These are phyloP conservation scores for Apiotrichum siamense DNA, from an alignment of 1,284 basidiomycete species.

Conservation along the genomic window DNA sequence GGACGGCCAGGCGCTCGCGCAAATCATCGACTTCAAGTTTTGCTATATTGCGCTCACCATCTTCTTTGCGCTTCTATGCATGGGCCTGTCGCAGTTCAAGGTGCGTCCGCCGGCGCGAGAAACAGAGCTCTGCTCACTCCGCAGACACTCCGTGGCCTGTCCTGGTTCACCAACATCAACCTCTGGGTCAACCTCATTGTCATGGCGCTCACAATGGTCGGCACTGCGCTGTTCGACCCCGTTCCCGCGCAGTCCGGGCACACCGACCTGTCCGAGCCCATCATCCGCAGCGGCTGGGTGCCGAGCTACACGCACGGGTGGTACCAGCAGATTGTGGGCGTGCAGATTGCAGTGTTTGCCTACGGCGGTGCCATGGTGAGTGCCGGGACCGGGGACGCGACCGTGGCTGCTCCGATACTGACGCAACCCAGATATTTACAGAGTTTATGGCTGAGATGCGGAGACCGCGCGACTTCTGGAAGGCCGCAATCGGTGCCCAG, in stretches of 20 bases:
- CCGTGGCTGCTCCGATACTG: too few species aligned
- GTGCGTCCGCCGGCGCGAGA: background rate
- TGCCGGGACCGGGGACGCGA: too few species aligned
- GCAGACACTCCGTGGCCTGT: background rate
- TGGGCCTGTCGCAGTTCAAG: conserved; percentile 4
- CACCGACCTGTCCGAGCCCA: conserved; percentile 40
- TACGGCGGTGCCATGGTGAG: conserved; percentile 56
- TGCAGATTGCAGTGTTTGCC: conserved; percentile 58
- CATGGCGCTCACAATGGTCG: conserved; percentile 7
- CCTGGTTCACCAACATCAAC: conserved; percentile 10
- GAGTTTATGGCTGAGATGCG: conserved; percentile 66
- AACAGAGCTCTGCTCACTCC: background rate
- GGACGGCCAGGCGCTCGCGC: conserved; percentile 3
- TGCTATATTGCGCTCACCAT: conserved; percentile 9
- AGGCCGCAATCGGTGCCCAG: conserved; percentile 52
- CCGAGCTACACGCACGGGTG: conserved; percentile 44
- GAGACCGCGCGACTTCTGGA: conserved; percentile 67
- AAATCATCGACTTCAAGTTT: conserved; percentile 9
- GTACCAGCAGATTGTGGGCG: conserved; percentile 43
- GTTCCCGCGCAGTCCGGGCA: conserved; percentile 50
- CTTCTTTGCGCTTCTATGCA: conserved; percentile 2
- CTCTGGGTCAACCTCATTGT: conserved; percentile 7
- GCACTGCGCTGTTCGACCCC: conserved; percentile 27
- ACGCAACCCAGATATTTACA: too few species aligned
- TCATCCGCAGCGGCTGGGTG: conserved; percentile 51